Percentiles rank a stretch among this genome's conserved stretches.
Evolutionary conservation across 83 land plant genomes (phyloP).

Genomic region (Picea engelmannii): DNA sequence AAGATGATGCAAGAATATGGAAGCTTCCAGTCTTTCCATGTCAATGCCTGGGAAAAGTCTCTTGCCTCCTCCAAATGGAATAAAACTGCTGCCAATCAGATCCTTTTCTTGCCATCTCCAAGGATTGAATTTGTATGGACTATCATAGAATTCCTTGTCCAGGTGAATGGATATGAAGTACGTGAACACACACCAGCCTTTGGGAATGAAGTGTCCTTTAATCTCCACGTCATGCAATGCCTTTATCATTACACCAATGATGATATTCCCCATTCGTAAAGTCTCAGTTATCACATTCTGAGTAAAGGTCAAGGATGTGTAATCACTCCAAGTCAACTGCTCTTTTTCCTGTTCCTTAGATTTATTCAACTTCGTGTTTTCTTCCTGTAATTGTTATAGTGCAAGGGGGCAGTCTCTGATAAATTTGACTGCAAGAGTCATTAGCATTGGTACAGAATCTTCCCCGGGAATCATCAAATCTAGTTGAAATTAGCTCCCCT

Average conservation of each 20-base stretch:
- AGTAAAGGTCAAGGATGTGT: slow-evolving; percentile 54
- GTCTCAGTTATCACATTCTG: slow-evolving; percentile 68
- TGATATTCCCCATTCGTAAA: slow-evolving; percentile 61
- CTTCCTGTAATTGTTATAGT: slow-evolving; percentile 54
- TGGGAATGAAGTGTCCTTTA: slow-evolving; percentile 54
- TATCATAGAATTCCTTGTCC: slow-evolving; percentile 46
- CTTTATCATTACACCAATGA: slow-evolving; percentile 60
- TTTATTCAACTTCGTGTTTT: slow-evolving; percentile 47
- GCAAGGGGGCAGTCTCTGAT: slow-evolving; percentile 59
- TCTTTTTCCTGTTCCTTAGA: slow-evolving; percentile 26
- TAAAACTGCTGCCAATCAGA: slow-evolving; percentile 35
- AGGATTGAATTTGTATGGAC: slow-evolving; percentile 59
- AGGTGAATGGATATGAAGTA: slow-evolving; percentile 69
- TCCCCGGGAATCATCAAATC: slow-evolving; percentile 74
- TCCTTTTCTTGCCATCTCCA: slow-evolving; percentile 71
- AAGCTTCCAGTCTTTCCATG: slow-evolving; percentile 60
- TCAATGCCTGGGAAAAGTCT: slow-evolving; percentile 70
- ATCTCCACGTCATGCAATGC: slow-evolving; percentile 55
- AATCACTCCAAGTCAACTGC: slow-evolving; percentile 42
- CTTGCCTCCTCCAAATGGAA: slow-evolving; percentile 72
- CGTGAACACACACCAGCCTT: slow-evolving; percentile 60
- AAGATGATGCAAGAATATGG: slow-evolving; percentile 61
- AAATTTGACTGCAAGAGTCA: slow-evolving; percentile 55
- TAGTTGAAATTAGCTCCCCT: too few species aligned
- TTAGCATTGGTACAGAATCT: slow-evolving; percentile 62